Evolutionary conservation across 2,329 filamentous ascomycete species (phyloP).

Genomic region (Ophiostoma sp.): DNA sequence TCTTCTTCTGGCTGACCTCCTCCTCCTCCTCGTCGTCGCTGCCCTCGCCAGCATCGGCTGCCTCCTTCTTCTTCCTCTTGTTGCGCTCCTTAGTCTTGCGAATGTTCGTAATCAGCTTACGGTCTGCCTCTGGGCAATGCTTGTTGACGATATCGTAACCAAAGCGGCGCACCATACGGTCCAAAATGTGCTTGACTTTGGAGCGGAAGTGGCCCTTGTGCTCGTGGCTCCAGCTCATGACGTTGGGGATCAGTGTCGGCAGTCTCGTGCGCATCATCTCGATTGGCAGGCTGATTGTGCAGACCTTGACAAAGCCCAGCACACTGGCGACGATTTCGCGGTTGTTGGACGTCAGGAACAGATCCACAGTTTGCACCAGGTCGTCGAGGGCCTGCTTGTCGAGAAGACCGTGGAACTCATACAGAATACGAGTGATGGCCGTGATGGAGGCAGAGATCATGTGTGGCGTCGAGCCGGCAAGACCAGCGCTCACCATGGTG

Average conservation of each 20-base stretch:
- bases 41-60: conserved; percentile 45
- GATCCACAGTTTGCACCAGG: conserved; percentile 87
- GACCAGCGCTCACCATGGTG: conserved; percentile 94
- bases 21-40: conserved; percentile 49
- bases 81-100: conserved; percentile 87
- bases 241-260: conserved; percentile 71
- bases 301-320: conserved; percentile 94
- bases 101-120: conserved; percentile 88
- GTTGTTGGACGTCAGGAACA: conserved; percentile 94
- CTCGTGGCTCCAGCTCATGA: conserved; percentile 95
- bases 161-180: conserved; percentile 88
- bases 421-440: conserved; percentile 85
- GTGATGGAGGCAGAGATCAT: conserved; percentile 98
- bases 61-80: conserved; percentile 79
- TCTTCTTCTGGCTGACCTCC: conserved; percentile 45
- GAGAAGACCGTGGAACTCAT: conserved; percentile 74
- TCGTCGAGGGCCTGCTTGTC: conserved; percentile 67
- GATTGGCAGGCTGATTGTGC: conserved; percentile 76
- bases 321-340: conserved; percentile 93
- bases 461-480: conserved; percentile 87
- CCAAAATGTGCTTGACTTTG: conserved; percentile 97
- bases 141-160: conserved; percentile 75
- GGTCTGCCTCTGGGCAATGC: conserved; percentile 76
- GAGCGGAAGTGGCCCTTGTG: conserved; percentile 96
- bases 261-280: conserved; percentile 75